A percentile compares a stretch with the other conserved stretches of the same genome.
phyloP scores from a whole-genome alignment of 1,139 yeast species.

The Kurtzmaniella natalensis region DNA sequence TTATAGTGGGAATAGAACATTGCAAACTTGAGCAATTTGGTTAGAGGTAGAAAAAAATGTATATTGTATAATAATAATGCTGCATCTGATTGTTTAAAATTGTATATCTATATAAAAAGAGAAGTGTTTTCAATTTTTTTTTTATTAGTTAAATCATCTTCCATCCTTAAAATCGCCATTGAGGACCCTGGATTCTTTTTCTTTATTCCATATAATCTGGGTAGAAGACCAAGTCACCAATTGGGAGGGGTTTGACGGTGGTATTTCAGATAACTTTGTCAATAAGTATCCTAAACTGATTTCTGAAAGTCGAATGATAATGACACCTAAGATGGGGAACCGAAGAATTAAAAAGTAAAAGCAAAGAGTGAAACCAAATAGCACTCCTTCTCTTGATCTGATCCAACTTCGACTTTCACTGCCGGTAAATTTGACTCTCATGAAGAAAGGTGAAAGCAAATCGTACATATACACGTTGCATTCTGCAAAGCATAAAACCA shows the following conservation, averaged over 20 bases:
- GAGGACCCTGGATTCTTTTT: conserved; percentile 3
- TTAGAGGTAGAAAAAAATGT: no score
- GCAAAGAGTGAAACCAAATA: conserved; percentile 56
- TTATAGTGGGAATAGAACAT: conserved; percentile 28
- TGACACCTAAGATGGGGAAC: conserved; percentile 43
- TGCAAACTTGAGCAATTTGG: no score
- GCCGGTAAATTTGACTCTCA: conserved; percentile 41
- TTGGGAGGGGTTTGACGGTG: conserved; percentile 29
- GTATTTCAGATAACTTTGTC: conserved; percentile 50
- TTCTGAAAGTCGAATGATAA: conserved; percentile 54
- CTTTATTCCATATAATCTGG: conserved; percentile 28
- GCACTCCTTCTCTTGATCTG: conserved; percentile 51
- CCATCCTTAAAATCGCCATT: conserved; percentile 8
- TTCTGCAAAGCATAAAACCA: conserved; percentile 5
- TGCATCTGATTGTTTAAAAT: conserved; percentile 25
- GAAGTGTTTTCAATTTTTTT: conserved; percentile 72
- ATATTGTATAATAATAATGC: no score
- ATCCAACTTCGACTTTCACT: conserved; percentile 50
- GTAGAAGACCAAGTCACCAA: conserved; percentile 29
- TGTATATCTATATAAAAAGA: no score
- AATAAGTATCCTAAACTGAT: conserved; percentile 51
- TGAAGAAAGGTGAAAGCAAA: conserved; percentile 50
- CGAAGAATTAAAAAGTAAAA: conserved; percentile 38
- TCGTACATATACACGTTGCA: conserved; percentile 34
- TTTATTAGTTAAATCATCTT: conserved; percentile 73